A percentile compares a stretch with the other conserved stretches of the same genome.
phyloP scores from a whole-genome alignment of 192 early-diverging fungal species.

The Gonapodya prolifera region DNA sequence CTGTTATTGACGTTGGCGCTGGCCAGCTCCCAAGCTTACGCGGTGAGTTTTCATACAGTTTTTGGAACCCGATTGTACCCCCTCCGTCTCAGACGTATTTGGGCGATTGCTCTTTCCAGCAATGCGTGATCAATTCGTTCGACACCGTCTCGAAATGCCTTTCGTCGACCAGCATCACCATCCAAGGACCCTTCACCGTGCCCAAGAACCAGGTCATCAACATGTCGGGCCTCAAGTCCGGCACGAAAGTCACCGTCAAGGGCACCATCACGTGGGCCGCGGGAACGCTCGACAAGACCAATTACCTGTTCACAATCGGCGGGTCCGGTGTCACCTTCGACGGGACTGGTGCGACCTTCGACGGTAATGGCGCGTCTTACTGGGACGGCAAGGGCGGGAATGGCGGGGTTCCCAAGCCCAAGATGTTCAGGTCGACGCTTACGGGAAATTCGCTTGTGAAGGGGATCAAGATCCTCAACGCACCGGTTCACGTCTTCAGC shows the following conservation, averaged over 20 bases:
- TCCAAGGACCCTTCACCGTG: constrained; percentile 14
- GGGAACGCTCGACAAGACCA: constrained; percentile 8
- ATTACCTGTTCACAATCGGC: constrained; percentile 20
- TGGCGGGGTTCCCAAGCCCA: constrained; percentile 15
- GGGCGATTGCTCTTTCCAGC: not conserved
- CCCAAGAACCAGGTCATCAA: constrained; percentile 19
- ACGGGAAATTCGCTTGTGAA: constrained; percentile 18
- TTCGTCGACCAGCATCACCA: not conserved
- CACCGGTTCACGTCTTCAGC: constrained; percentile 28
- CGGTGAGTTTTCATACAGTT: too few species aligned
- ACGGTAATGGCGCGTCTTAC: constrained; percentile 24
- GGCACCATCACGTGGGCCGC: constrained; percentile 23
- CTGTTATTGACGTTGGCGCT: too few species aligned
- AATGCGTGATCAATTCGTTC: not conserved
- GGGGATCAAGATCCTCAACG: constrained; percentile 14
- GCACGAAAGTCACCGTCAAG: constrained; percentile 20
- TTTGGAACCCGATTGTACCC: too few species aligned
- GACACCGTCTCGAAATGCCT: not conserved
- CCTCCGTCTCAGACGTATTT: too few species aligned
- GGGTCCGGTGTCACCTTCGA: constrained; percentile 20
- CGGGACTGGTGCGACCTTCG: constrained; percentile 15
- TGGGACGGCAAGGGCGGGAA: constrained; percentile 24
- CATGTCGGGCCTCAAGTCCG: constrained; percentile 20
- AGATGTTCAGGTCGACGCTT: not conserved
- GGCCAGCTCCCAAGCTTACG: too few species aligned